Evolutionary conservation across 1,284 basidiomycete species (phyloP), one percentile per base, ranked within the genome.

Genomic region (Athelia psychrophila): DNA sequence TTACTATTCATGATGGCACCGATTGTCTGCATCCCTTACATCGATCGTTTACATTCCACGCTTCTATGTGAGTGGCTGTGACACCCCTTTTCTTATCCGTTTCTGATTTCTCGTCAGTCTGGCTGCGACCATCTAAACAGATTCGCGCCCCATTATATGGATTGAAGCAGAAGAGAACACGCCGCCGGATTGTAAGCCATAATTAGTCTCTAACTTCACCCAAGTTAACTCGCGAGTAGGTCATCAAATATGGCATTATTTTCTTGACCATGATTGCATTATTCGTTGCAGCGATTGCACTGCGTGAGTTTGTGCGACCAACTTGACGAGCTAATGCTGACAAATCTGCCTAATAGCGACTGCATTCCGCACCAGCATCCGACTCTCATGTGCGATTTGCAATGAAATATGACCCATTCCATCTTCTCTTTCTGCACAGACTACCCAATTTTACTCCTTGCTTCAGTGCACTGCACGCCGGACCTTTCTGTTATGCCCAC

Each of bases 131-230:
- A 23, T 90, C 90, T 51, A 91, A 92, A 65, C 92, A 96, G 72
- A 96, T 97, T 63, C 90, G 93, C 55, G 88, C 93, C 2, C 96
- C 96, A 3, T 79, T 99, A 63, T 99, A 93, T 72, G 91, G 90
- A 50, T 80, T 90, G 65, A 92, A 92, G 69, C 89, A 94, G 71
- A 88, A 87, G 70, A 83, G 84, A 64, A 88, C 92, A 68, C 84
- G 94, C 54, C 81, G 91, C 54, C 88, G 88, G 79, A 95, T 95
- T 62, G 91, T 95, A 60, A 67, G 83, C 74, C 10, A 46, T 18
- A 38, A 54, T 19, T 27, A 38, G 48, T 46, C 53, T 45, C n/a
- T 22, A 15, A 45, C 24, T 27, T 40, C 16, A 13, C 50, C 53
- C 40, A 44, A 59, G 24, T 56, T 47, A 47, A 18, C 50, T 44